These are phyloP conservation scores for Penicillium psychrosexuale DNA, from an alignment of 2,329 filamentous ascomycete genomes.

Conservation along the genomic window DNA sequence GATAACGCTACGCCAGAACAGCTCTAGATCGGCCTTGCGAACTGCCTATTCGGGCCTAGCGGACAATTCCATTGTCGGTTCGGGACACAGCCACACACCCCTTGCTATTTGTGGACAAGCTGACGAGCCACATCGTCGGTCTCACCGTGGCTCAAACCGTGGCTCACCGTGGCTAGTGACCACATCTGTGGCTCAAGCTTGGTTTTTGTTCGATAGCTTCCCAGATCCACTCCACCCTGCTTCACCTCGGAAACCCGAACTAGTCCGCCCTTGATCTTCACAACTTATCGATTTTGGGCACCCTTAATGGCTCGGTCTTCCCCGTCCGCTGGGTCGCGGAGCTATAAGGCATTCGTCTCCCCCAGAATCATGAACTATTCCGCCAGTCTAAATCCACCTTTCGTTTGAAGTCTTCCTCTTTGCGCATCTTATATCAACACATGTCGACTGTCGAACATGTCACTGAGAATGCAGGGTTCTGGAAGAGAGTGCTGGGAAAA, in stretches of 20 bases:
- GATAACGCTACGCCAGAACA: neutral
- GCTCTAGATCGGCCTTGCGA: slow-evolving; percentile 2
- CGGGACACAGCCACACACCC: slow-evolving; percentile 14
- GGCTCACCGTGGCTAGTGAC: slow-evolving; percentile 18
- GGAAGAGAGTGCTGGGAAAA: slow-evolving; percentile 32
- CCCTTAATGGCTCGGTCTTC: slow-evolving; percentile 19
- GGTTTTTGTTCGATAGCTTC: slow-evolving; percentile 18
- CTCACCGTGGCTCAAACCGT: slow-evolving; percentile 17
- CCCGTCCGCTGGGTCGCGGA: slow-evolving; percentile 8
- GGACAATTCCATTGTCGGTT: neutral
- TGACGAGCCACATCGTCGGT: slow-evolving; percentile 23
- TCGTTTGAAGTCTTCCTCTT: neutral
- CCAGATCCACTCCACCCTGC: slow-evolving; percentile 18
- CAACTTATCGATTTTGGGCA: slow-evolving; percentile 20
- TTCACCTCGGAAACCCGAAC: slow-evolving; percentile 17
- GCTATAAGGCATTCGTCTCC: slow-evolving; percentile 19
- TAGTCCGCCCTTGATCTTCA: slow-evolving; percentile 30
- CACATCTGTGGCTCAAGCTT: slow-evolving; percentile 11
- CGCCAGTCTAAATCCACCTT: slow-evolving; percentile 1
- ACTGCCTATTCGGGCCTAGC: neutral
- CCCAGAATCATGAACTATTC: slow-evolving; percentile 6
- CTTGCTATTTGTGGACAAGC: slow-evolving; percentile 13
- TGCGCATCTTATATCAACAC: slow-evolving; percentile 3
- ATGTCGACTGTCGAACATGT: slow-evolving; percentile 29
- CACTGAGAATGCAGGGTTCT: slow-evolving; percentile 29